A percentile compares a stretch with the other conserved stretches of the same genome.
These are phyloP conservation scores for Dendrobium chrysotoxum DNA, from an alignment of 106 monocot species.

Conservation along the genomic window DNA sequence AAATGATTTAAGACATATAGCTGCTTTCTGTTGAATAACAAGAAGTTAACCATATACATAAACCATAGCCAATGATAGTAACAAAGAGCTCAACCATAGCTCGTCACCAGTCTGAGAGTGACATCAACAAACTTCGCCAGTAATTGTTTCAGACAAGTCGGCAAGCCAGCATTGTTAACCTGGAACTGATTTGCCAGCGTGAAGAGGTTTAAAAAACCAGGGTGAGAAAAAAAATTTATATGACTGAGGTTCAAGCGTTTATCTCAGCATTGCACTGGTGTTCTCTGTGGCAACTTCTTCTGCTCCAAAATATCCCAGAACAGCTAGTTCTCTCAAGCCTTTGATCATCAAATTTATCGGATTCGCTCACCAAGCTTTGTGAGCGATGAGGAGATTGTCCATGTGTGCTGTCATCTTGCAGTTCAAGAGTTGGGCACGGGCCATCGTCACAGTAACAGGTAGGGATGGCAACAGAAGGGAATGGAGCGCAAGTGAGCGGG, in stretches of 20 bases:
- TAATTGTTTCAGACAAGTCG: too few relatives aligned
- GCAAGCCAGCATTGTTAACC: too few relatives aligned
- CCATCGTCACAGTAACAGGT: conserved; percentile 42
- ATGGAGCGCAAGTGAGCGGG: conserved; percentile 70
- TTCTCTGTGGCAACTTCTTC: conserved; percentile 89
- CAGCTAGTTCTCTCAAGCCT: conserved; percentile 59
- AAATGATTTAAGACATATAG: too few relatives aligned
- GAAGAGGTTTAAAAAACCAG: too few relatives aligned
- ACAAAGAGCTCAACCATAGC: too few relatives aligned
- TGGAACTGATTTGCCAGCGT: too few relatives aligned
- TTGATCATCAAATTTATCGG: conserved; percentile 38
- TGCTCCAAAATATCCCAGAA: conserved; percentile 67
- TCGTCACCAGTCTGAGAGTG: too few relatives aligned
- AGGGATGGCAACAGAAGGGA: conserved; percentile 53
- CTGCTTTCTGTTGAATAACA: too few relatives aligned
- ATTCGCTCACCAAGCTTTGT: conserved; percentile 14
- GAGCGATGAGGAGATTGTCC: conserved; percentile 26
- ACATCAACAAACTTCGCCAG: too few relatives aligned
- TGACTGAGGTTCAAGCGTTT: conserved; percentile 23
- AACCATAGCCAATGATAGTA: too few relatives aligned
- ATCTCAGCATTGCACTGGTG: conserved; percentile 90
- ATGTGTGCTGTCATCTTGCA: not conserved
- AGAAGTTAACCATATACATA: too few relatives aligned
- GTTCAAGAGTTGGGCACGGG: conserved; percentile 25
- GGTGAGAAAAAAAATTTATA: too few relatives aligned